A percentile compares a stretch with the other conserved stretches of the same genome.
Evolutionary conservation across 495 filamentous ascomycete species (phyloP).

Genomic region (Penicillium desertorum): DNA sequence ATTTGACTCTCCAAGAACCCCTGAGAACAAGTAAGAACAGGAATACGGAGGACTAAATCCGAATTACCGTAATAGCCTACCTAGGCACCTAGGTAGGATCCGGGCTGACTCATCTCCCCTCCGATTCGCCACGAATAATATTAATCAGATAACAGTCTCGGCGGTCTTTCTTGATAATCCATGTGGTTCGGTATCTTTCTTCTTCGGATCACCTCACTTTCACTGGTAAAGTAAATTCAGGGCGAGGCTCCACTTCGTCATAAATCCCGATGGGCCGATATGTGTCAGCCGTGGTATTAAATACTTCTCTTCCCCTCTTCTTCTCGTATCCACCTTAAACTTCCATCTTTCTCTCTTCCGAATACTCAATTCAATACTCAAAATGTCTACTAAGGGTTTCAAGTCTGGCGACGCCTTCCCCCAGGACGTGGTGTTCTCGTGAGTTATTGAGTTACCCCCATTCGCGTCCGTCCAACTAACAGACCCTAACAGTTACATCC

Average conservation of each 20-base stretch:
- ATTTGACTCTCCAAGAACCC: not conserved
- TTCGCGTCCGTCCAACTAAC: constrained; percentile 7
- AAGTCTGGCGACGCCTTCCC: constrained; percentile 84
- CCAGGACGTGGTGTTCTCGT: constrained; percentile 71
- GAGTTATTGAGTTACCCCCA: constrained; percentile 28
- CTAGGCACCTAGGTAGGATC: too few relatives aligned
- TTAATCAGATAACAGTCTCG: constrained; percentile 26
- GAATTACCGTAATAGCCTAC: not conserved
- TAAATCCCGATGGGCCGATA: constrained; percentile 37
- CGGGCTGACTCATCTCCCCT: not conserved
- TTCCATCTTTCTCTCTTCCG: constrained; percentile 4
- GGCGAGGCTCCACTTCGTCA: constrained; percentile 20
- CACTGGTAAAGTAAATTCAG: not conserved
- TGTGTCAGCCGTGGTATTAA: constrained; percentile 30
- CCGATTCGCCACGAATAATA: not conserved
- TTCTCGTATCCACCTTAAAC: constrained; percentile 13
- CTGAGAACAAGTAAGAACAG: not conserved
- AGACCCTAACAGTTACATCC: constrained; percentile 58
- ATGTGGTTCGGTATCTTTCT: constrained; percentile 49
- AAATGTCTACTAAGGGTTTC: constrained; percentile 51
- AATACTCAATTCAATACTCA: constrained; percentile 9
- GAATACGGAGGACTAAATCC: not conserved
- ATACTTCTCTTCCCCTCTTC: constrained; percentile 12
- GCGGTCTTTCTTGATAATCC: constrained; percentile 45
- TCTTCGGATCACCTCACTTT: constrained; percentile 40